Percentiles rank a stretch among this genome's conserved stretches.
phyloP scores from a whole-genome alignment of 2,329 filamentous ascomycete genomes.

The Alternaria hordeiaustralica region DNA sequence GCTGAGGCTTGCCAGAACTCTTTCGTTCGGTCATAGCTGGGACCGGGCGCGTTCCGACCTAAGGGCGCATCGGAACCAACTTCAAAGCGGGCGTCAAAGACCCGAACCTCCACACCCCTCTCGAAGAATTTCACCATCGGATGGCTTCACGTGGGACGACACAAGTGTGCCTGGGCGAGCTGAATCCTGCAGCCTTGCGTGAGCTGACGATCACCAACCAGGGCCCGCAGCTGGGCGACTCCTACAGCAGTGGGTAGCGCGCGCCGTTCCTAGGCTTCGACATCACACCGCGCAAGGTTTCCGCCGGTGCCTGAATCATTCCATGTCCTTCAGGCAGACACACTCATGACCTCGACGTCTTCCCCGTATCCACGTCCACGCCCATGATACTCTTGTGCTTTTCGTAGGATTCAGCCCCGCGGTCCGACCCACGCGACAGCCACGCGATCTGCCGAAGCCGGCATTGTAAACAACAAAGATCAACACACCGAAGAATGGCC shows the following conservation, averaged over 20 bases:
- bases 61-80: constrained; percentile 21
- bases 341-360: constrained; percentile 35
- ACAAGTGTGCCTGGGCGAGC: constrained; percentile 7
- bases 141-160: constrained; percentile 8
- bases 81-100: neutral
- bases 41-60: constrained; percentile 18
- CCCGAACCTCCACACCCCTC: neutral
- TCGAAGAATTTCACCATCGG: neutral
- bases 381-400: constrained; percentile 6
- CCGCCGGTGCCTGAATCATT: constrained; percentile 31
- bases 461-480: constrained; percentile 3
- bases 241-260: constrained; percentile 7
- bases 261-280: constrained; percentile 34
- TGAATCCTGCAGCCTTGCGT: constrained; percentile 17
- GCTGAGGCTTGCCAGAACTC: constrained; percentile 31
- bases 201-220: constrained; percentile 22
- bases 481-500: constrained; percentile 2
- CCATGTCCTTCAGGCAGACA: constrained; percentile 41
- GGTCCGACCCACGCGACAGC: constrained; percentile 21
- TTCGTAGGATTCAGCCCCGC: constrained; percentile 19
- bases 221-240: constrained; percentile 21
- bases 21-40: constrained; percentile 41
- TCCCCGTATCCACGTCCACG: constrained; percentile 2
- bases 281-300: constrained; percentile 10
- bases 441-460: constrained; percentile 1